phyloP scores from a whole-genome alignment of 73 alveolate species.

The Blepharisma stoltei region DNA sequence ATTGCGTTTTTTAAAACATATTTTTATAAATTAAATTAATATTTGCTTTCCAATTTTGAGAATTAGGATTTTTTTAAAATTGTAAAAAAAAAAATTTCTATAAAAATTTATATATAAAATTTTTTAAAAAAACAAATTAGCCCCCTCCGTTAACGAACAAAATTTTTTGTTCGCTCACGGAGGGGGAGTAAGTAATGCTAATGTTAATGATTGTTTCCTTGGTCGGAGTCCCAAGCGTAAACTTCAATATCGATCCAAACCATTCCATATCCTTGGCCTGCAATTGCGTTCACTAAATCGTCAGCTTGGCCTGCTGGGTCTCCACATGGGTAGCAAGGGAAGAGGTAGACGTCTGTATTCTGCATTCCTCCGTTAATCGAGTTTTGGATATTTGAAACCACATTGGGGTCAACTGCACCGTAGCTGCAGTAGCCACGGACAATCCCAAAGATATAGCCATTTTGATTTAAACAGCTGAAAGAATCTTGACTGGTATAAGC shows the following conservation, averaged over 20 bases:
- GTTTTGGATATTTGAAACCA: slow-evolving; percentile 34
- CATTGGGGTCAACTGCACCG: slow-evolving; percentile 55
- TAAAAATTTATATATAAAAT: too few species aligned
- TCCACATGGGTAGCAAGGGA: slow-evolving; percentile 42
- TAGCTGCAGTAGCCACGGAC: slow-evolving; percentile 54
- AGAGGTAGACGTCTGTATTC: slow-evolving; percentile 55
- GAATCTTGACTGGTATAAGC: too few species aligned
- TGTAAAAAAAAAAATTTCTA: too few species aligned
- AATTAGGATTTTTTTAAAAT: too few species aligned
- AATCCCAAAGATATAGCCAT: slow-evolving; percentile 41
- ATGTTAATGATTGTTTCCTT: slow-evolving; percentile 57
- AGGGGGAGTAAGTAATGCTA: too few species aligned
- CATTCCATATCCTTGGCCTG: slow-evolving; percentile 49
- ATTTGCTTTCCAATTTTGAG: too few species aligned
- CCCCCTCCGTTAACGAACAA: too few species aligned
- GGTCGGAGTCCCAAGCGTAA: slow-evolving; percentile 64
- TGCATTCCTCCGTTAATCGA: slow-evolving; percentile 49
- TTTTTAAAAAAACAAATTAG: too few species aligned
- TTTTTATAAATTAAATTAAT: too few species aligned
- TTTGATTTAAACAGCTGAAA: neutral
- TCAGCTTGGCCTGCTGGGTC: slow-evolving; percentile 42
- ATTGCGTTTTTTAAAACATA: too few species aligned
- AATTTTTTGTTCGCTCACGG: too few species aligned
- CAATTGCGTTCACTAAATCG: slow-evolving; percentile 34
- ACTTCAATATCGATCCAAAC: slow-evolving; percentile 79